Conservation (phyloP, 176 grass and related monocot species). For the Aegilops tauschii region DNA sequence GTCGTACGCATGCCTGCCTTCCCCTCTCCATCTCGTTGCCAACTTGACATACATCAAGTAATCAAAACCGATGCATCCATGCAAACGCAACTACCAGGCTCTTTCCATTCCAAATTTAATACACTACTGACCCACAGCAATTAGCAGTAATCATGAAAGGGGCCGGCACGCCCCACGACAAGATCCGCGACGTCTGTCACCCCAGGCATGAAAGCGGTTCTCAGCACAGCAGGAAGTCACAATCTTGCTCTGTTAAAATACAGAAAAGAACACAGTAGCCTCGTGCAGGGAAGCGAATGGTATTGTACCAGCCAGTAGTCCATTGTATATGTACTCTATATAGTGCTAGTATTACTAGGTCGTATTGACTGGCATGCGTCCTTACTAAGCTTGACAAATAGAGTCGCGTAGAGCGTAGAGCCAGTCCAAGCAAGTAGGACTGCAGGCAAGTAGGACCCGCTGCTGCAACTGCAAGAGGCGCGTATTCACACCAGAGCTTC, state of each 20-base stretch:
- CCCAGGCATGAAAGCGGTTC: not conserved
- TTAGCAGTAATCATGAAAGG: not conserved
- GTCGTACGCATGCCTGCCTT: not conserved
- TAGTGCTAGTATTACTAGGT: not conserved
- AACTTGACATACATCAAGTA: not conserved
- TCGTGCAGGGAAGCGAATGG: not conserved
- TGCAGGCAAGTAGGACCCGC: not conserved
- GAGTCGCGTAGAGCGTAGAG: not conserved
- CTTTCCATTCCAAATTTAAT: constrained; percentile 8
- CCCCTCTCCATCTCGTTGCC: not conserved
- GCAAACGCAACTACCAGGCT: not conserved
- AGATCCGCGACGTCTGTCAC: not conserved
- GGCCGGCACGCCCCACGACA: not conserved
- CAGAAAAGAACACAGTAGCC: not conserved
- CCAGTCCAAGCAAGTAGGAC: not conserved
- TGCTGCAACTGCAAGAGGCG: not conserved
- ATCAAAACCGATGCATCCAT: not conserved
- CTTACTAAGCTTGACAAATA: not conserved
- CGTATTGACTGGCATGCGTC: not conserved
- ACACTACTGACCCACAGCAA: not conserved
- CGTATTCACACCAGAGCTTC: not conserved
- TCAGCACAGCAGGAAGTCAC: not conserved
- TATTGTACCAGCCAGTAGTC: not conserved
- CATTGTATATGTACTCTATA: too few relatives aligned
- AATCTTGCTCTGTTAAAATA: too few relatives aligned